Evolutionary conservation across 2,329 filamentous ascomycete genomes (phyloP), one percentile per base, ranked within the genome.

Genomic region (Metarhizium guizhouense): DNA sequence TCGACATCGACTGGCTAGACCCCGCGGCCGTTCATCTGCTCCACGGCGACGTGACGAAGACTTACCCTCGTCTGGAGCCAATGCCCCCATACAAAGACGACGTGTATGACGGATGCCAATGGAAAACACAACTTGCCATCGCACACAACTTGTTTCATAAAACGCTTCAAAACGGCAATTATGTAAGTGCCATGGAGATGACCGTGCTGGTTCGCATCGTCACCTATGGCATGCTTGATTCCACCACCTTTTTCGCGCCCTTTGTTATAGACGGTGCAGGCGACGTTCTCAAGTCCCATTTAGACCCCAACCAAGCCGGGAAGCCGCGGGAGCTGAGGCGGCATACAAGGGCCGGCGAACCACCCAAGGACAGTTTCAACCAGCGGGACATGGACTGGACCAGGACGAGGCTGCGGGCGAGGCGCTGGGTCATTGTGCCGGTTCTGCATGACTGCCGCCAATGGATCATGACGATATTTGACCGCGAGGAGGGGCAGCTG

Each of bases 401-500:
- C 51, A 51, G 51, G 43, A 13, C 30, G n/a, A 45, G 34, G 3
- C 36, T 60, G 16, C 54, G 53, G 47, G 47, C 49, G 29, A 53
- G 45, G 18, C 56, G 59, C 4, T 63, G 55, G 47, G 48, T 62
- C 11, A 56, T 62, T 3, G 59, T 56, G n/a, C 60, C 61, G 18
- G 43, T 63, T 34, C 36, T 50, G 45, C 56, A 57, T 20, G 54
- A 47, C 16, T 18, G 42, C 6, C n/a, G 18, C 34, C 56, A 60
- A 36, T 63, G 61, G 62, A 55, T 51, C 53, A 62, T 64, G 59
- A 61, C 59, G 53, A 54, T 64, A 38, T 64, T 63, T 40, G 62
- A 64, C 53, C 61, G 62, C 11, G 6, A 47, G 10, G 29, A 30
- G 5, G 54, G 58, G 6, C 53, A 62, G 11, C 36, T 64, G 38